Evolutionary conservation across 345 rosid genomes (phyloP).

Genomic region (Cochlearia excelsa): DNA sequence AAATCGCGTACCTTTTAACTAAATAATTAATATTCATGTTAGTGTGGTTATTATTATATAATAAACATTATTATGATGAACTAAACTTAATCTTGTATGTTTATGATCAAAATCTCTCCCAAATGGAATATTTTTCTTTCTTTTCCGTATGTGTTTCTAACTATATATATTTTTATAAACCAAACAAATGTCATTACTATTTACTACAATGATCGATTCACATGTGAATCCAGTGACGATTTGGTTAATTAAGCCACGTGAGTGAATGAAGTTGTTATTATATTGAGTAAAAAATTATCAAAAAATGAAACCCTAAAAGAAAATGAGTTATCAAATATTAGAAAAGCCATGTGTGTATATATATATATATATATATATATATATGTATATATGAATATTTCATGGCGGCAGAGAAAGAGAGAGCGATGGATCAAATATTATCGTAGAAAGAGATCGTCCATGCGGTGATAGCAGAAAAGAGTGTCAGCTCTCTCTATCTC

Average conservation of each 20-base stretch:
- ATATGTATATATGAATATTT: slow-evolving; percentile 16
- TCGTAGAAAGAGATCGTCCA: slow-evolving; percentile 40
- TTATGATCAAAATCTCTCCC: too few relatives aligned
- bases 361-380: too few relatives aligned
- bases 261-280: slow-evolving; percentile 24
- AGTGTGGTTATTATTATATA: neutral
- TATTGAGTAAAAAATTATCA: too few relatives aligned
- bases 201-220: neutral
- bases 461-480: slow-evolving; percentile 28
- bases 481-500: slow-evolving; percentile 46
- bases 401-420: slow-evolving; percentile 47
- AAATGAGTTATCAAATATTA: neutral
- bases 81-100: too few relatives aligned
- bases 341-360: slow-evolving; percentile 4
- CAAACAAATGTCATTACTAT: slow-evolving; percentile 3
- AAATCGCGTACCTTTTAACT: neutral
- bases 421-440: slow-evolving; percentile 36
- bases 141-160: too few relatives aligned
- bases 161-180: neutral
- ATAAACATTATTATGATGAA: too few relatives aligned
- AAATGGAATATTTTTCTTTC: too few relatives aligned
- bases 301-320: slow-evolving; percentile 18
- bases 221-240: slow-evolving; percentile 11
- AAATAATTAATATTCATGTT: neutral
- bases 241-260: slow-evolving; percentile 16